Conservation (phyloP, 106 monocot species). For the Posidonia australis region DNA sequence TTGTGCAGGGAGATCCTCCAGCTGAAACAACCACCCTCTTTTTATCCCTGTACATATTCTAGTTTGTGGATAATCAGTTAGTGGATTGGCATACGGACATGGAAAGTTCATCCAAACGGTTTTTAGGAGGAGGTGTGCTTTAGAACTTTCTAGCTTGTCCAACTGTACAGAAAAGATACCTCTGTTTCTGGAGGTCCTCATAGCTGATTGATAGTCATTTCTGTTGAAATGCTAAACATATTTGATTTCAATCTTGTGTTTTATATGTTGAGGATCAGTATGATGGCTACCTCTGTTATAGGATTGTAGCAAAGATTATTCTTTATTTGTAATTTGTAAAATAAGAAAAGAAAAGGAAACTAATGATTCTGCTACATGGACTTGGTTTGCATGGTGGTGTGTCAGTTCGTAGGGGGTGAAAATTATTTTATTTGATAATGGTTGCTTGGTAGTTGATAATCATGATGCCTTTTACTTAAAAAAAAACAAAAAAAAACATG, state of each 20-base stretch:
- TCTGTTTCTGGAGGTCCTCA: background rate
- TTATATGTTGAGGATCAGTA: too few relatives aligned
- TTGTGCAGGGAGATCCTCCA: background rate
- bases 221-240: background rate
- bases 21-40: background rate
- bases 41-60: constrained; percentile 3
- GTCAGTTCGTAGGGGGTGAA: too few relatives aligned
- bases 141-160: constrained; percentile 4
- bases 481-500: too few relatives aligned
- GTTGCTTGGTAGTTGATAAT: too few relatives aligned
- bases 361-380: too few relatives aligned
- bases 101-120: too few relatives aligned
- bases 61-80: constrained; percentile 1
- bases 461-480: too few relatives aligned
- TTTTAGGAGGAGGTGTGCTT: too few relatives aligned
- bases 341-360: background rate
- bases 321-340: background rate
- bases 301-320: background rate
- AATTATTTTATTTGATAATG: too few relatives aligned
- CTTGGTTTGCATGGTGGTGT: too few relatives aligned
- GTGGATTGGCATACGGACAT: background rate
- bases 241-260: background rate
- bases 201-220: background rate
- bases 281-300: too few relatives aligned
- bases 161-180: constrained; percentile 18